Percentiles rank a stretch among this genome's conserved stretches.
These are phyloP conservation scores for Sporodiniella umbellata DNA, from an alignment of 371 early-diverging fungal species.

Conservation along the genomic window DNA sequence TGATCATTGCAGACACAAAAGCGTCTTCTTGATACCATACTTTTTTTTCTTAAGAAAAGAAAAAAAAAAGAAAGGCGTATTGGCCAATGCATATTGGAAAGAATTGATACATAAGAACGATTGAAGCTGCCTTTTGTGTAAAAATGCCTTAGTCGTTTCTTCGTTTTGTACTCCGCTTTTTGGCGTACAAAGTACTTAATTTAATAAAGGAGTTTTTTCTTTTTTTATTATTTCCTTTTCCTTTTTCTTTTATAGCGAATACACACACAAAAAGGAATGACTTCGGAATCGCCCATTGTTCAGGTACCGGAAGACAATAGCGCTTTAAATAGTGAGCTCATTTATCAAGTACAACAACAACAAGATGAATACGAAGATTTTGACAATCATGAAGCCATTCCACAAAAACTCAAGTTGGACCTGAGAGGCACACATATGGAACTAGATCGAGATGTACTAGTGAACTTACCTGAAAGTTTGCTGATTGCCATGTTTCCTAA, in stretches of 20 bases:
- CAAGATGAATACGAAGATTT: slow-evolving; percentile 30
- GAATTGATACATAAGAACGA: no score
- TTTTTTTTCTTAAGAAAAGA: no score
- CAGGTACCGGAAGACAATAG: slow-evolving; percentile 33
- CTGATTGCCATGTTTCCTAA: slow-evolving; percentile 84
- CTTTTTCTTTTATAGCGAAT: not conserved
- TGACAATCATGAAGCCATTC: slow-evolving; percentile 46
- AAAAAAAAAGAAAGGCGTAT: no score
- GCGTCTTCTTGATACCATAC: no score
- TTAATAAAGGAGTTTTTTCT: no score
- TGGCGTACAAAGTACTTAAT: no score
- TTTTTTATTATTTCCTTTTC: no score
- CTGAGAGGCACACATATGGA: slow-evolving; percentile 71
- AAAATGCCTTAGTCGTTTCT: no score
- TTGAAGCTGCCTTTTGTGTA: no score
- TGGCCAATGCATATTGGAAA: no score
- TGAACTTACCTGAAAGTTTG: slow-evolving; percentile 74
- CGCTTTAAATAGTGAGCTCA: slow-evolving; percentile 5
- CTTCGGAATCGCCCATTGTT: slow-evolving; percentile 41
- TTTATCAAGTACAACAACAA: slow-evolving; percentile 28
- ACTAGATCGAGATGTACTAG: slow-evolving; percentile 69
- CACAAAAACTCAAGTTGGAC: slow-evolving; percentile 61
- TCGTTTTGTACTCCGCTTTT: no score
- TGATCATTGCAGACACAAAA: no score
- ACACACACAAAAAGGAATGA: slow-evolving; percentile 20